phyloP scores from a whole-genome alignment of 1,284 basidiomycete genomes.

The Microbotryum violaceum region DNA sequence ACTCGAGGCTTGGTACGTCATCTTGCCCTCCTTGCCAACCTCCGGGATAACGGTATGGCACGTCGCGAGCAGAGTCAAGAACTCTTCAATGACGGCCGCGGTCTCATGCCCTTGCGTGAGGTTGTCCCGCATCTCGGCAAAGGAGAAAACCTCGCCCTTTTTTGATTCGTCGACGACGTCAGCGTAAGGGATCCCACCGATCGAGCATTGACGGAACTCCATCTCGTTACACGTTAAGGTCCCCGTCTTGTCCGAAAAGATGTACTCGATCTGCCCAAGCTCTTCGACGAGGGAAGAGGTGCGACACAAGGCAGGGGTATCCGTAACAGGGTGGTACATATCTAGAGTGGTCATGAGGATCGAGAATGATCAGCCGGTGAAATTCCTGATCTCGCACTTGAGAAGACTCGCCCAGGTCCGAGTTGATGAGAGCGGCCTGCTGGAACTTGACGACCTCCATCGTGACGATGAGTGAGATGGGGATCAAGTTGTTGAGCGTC shows the following conservation, averaged over 20 bases:
- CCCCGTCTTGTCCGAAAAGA: constrained; percentile 98
- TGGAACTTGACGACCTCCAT: constrained; percentile 99
- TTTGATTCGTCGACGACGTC: constrained; percentile 78
- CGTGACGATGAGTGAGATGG: constrained; percentile 97
- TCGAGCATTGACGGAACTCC: constrained; percentile 89
- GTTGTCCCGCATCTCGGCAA: constrained; percentile 41
- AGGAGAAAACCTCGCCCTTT: constrained; percentile 49
- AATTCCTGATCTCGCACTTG: too few species aligned
- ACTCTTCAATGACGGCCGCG: constrained; percentile 64
- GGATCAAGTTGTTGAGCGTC: constrained; percentile 97
- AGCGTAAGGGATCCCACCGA: constrained; percentile 82
- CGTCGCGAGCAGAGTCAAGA: constrained; percentile 82
- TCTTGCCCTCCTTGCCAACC: constrained; percentile 58
- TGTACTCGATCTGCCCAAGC: constrained; percentile 96
- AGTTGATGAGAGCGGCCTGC: constrained; percentile 94
- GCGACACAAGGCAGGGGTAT: constrained; percentile 92
- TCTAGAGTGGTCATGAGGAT: constrained; percentile 25
- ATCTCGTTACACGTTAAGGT: constrained; percentile 94
- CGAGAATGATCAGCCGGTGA: not conserved
- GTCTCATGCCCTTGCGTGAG: constrained; percentile 41
- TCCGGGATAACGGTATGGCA: constrained; percentile 99
- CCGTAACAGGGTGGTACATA: constrained; percentile 80
- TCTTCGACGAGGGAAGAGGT: constrained; percentile 97
- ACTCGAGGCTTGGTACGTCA: constrained; percentile 87
- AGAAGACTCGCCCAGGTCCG: constrained; percentile 49